Evolutionary conservation across 2,329 filamentous ascomycete species (phyloP).

Genomic region (Remersonia thermophila): DNA sequence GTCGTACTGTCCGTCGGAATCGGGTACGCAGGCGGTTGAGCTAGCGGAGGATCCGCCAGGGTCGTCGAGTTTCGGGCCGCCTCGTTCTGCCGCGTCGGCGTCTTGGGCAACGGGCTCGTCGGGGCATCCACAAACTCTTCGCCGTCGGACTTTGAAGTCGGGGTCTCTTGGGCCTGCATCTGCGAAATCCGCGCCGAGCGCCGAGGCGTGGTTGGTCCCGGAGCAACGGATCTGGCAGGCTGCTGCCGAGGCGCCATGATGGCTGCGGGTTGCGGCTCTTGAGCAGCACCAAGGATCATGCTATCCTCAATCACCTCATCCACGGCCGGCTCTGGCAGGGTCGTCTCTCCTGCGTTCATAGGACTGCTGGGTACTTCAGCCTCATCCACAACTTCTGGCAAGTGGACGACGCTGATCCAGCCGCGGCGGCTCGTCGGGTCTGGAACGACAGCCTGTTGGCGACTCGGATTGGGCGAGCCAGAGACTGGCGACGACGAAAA

Average conservation of each 20-base stretch:
- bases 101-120: conserved; percentile 27
- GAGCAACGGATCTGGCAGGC: not conserved
- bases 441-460: conserved; percentile 17
- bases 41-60: too few relatives aligned
- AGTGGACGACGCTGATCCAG: conserved; percentile 11
- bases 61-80: too few relatives aligned
- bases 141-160: conserved; percentile 26
- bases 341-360: not conserved
- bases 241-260: not conserved
- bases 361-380: conserved; percentile 4
- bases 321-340: conserved; percentile 4
- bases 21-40: not conserved
- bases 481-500: conserved; percentile 44
- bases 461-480: conserved; percentile 33
- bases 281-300: conserved; percentile 5
- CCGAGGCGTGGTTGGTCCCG: conserved; percentile 13
- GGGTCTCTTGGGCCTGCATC: conserved; percentile 23
- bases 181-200: conserved; percentile 12
- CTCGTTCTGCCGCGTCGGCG: conserved; percentile 11
- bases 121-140: conserved; percentile 40
- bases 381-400: conserved; percentile 10
- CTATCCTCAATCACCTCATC: conserved; percentile 16
- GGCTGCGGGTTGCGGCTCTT: not conserved
- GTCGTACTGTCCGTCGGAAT: conserved; percentile 18
- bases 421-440: conserved; percentile 15